Evolutionary conservation across 2,329 filamentous ascomycete genomes (phyloP), one percentile per base, ranked within the genome.

Genomic region (Coniochaeta hoffmannii): DNA sequence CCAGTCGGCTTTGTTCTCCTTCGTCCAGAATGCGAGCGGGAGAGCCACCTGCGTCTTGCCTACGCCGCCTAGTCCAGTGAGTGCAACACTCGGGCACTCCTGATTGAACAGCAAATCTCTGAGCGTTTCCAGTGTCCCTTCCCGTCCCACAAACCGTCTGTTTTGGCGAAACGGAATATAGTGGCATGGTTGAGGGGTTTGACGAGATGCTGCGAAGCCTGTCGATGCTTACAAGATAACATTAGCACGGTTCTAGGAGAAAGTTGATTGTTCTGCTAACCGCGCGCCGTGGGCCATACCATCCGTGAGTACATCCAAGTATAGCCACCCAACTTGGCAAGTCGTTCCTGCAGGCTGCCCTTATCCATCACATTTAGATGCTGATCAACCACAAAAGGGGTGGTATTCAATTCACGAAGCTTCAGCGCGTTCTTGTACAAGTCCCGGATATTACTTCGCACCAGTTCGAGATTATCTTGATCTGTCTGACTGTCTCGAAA

Each of bases 11-110:
- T 64, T 50, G 36, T 66, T 64, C 9, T 70, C 53, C 55, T 65
- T 71, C 2, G 63, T 65, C 62, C 67, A 70, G 61, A 75, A 68
- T 3, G 70, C 72, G 31, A 76, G 56, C 56, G 73, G 66, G 3
- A 77, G 61, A 5, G 65, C 71, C 4, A 76, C 56, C 44, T 71
- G 67, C 1, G 73, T 72, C 58, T 76, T 76, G 8, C 73, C 73
- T 2, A 71, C 61, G 8, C 74, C 73, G n/a, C 72, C 71, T 4
- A 74, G 64, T 0, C 71, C 71, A 32, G 63, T 54, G 11, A 75
- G 38, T 1, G 71, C 68, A 15, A 66, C 53, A 17, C 55, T 66
- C 19, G 34, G 58, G 28, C 57, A 52, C 50, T 62, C 58, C 9
- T 58, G 35, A 12, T 54, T 34, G 44, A 66, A 66, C 0, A 72